Percentiles rank a stretch among this genome's conserved stretches.
Conservation (phyloP, 768 basidiomycete species). For the Amanita thiersii region DNA sequence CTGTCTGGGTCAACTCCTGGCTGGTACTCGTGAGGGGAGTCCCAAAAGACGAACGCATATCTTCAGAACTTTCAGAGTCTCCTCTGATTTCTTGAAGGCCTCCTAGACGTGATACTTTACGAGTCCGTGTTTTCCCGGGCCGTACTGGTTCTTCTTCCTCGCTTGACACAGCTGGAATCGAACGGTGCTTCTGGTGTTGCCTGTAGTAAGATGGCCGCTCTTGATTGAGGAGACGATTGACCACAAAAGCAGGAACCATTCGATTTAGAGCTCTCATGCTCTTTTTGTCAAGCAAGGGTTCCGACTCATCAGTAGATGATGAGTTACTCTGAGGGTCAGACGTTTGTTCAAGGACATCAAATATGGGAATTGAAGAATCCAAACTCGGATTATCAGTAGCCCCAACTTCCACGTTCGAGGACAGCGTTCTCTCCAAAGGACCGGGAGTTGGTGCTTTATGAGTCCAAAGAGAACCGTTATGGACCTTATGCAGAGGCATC, state of each 20-base stretch:
- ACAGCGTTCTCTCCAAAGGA: too few relatives aligned
- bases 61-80: conserved; percentile 55
- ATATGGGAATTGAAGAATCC: neutral
- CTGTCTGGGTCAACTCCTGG: neutral
- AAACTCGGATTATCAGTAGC: too few relatives aligned
- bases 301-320: neutral
- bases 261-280: conserved; percentile 29
- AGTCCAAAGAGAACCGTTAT: too few relatives aligned
- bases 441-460: too few relatives aligned
- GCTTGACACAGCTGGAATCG: conserved; percentile 2
- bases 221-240: conserved; percentile 24
- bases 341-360: neutral
- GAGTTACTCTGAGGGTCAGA: conserved; percentile 6
- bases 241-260: conserved; percentile 51
- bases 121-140: conserved; percentile 44
- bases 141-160: conserved; percentile 26
- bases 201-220: conserved; percentile 10
- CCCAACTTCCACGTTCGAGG: too few relatives aligned
- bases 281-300: conserved; percentile 18
- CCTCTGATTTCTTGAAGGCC: conserved; percentile 40
- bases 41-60: conserved; percentile 11
- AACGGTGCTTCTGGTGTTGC: conserved; percentile 9
- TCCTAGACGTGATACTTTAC: conserved; percentile 22
- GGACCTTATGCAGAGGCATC: too few relatives aligned
- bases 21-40: conserved; percentile 4